A percentile compares a stretch with the other conserved stretches of the same genome.
phyloP scores from a whole-genome alignment of 805 yeast genomes.

The Metschnikowia arizonensis region DNA sequence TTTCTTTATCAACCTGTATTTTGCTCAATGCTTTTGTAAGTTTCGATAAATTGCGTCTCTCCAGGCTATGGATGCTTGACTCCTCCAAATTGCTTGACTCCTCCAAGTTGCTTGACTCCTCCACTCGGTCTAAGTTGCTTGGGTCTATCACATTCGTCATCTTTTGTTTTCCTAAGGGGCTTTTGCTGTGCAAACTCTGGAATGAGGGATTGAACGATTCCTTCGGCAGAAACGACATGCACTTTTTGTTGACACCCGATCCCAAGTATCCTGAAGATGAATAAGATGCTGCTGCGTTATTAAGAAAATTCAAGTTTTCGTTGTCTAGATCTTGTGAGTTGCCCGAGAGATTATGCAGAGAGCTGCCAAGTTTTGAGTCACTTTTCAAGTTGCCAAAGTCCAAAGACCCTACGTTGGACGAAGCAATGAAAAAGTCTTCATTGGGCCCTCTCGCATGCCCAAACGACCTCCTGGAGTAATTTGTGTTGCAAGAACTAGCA shows the following conservation, averaged over 20 bases:
- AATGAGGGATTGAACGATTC: conserved; percentile 8
- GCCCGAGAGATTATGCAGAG: background rate
- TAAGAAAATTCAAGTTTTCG: conserved; percentile 28
- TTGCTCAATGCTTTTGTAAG: conserved; percentile 25
- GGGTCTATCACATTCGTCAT: background rate
- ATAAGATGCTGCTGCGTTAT: conserved; percentile 16
- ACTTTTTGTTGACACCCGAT: background rate
- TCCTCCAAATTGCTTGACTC: no score
- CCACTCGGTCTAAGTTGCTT: conserved; percentile 15
- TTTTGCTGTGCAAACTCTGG: conserved; percentile 8
- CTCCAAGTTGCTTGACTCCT: conserved; percentile 18
- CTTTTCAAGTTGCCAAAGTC: background rate
- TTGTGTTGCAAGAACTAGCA: conserved; percentile 1
- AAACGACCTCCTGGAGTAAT: background rate
- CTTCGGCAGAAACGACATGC: conserved; percentile 9
- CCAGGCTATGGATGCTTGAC: conserved; percentile 14
- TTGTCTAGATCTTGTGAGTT: conserved; percentile 30
- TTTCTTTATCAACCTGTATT: conserved; percentile 3
- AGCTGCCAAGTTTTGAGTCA: background rate
- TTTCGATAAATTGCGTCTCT: conserved; percentile 17
- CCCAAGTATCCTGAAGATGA: conserved; percentile 11
- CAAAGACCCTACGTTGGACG: background rate
- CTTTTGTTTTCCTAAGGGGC: background rate
- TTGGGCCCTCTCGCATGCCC: conserved; percentile 3
- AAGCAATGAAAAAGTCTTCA: conserved; percentile 4